Conservation (phyloP, 305 asterid species). For the Withania somnifera region DNA sequence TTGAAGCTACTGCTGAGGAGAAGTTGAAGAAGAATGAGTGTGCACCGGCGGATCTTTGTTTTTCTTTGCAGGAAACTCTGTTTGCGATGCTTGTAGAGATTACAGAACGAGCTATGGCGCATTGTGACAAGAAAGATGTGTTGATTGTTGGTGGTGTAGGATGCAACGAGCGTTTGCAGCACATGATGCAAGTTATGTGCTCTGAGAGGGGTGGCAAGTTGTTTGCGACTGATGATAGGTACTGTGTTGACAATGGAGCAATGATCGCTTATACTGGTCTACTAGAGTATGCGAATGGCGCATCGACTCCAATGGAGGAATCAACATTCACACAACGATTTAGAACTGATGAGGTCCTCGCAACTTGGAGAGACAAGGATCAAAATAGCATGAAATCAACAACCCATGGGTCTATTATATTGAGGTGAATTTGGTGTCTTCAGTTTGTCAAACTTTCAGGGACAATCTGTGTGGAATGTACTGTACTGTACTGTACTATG, state of each 20-base stretch:
- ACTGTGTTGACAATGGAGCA: constrained; percentile 92
- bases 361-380: constrained; percentile 82
- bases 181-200: constrained; percentile 94
- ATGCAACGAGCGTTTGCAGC: constrained; percentile 81
- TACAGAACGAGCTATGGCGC: constrained; percentile 97
- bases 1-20: constrained; percentile 83
- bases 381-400: constrained; percentile 11
- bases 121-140: constrained; percentile 92
- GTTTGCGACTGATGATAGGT: constrained; percentile 86
- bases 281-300: constrained; percentile 68
- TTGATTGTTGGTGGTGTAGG: constrained; percentile 98
- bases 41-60: constrained; percentile 43
- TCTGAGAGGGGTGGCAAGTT: constrained; percentile 82
- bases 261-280: constrained; percentile 98
- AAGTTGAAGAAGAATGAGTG: constrained; percentile 53
- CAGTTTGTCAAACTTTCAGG: background rate
- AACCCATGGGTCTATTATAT: too few species aligned
- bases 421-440: background rate
- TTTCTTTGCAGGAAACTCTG: constrained; percentile 80
- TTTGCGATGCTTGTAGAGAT: constrained; percentile 99
- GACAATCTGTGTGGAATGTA: background rate
- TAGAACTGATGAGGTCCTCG: constrained; percentile 93
- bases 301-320: constrained; percentile 65
- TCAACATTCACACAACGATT: constrained; percentile 88
- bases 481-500: background rate